Conservation (phyloP, 768 basidiomycete species). For the Trametopsis cervina region DNA sequence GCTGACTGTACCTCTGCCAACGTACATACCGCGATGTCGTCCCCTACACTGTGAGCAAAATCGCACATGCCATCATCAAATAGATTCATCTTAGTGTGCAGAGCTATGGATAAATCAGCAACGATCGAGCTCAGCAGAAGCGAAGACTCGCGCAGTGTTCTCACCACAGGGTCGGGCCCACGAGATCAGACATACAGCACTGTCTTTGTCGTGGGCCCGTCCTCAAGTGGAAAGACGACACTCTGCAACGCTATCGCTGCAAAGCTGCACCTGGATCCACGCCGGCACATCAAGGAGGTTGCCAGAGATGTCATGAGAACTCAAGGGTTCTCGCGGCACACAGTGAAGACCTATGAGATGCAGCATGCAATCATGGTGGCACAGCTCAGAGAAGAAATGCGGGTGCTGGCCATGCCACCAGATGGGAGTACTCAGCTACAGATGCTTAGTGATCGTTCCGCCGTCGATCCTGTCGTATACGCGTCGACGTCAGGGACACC, state of each 20-base stretch:
- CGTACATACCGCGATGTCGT: no score
- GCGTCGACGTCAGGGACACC: constrained; percentile 38
- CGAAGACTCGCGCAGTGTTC: not conserved
- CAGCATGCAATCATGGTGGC: constrained; percentile 55
- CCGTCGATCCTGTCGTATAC: constrained; percentile 59
- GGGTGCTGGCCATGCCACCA: constrained; percentile 7
- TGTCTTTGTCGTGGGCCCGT: constrained; percentile 22
- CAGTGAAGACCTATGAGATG: constrained; percentile 49
- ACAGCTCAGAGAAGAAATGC: constrained; percentile 41
- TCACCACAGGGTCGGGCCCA: not conserved
- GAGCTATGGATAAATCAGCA: no score
- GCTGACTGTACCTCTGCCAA: no score
- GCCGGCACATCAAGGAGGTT: constrained; percentile 47
- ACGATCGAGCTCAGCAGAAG: no score
- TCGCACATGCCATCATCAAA: no score
- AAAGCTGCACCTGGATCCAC: constrained; percentile 29
- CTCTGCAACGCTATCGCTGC: constrained; percentile 46
- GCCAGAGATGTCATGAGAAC: constrained; percentile 50
- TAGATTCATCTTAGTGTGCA: no score
- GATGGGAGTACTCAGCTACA: constrained; percentile 18
- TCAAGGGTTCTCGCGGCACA: constrained; percentile 45
- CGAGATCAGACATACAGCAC: not conserved
- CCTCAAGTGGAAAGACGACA: constrained; percentile 68
- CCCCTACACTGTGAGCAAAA: no score
- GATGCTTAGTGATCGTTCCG: constrained; percentile 57